Evolutionary conservation across 345 rosid species (phyloP), one percentile per base, ranked within the genome.

Genomic region (Dovyalis caffra): DNA sequence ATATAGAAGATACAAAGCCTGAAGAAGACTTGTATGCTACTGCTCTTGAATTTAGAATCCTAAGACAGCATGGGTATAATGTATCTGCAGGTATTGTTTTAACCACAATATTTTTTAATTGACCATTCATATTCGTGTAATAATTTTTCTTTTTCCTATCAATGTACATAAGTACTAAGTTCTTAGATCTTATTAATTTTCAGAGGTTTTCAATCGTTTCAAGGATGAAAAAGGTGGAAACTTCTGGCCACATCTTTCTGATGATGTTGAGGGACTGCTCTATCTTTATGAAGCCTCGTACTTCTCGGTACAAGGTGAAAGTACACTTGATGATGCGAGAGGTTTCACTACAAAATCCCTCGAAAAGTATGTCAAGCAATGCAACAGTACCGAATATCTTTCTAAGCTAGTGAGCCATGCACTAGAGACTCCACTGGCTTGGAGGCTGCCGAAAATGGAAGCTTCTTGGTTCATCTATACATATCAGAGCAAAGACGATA

Each of bases 201-300:
- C 76, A 82, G 82, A 81, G 38, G 72, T 79, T 33, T 82, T 82
- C 37, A 47, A 61, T 26, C 14, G 18, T 33, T 74, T 76, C 69
- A 66, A 66, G 73, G 83, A 78, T 34, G 71, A 82, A 9, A 0
- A 3, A 0, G 74, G n/a, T n/a, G n/a, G 56, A 8, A 66, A 73
- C 32, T 64, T 76, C 10, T 82, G 60, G 38, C 63, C 74, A 72
- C 10, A 58, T 28, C 62, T 70, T 31, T 23, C 38, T 29, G 72
- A 78, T 47, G 86, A 83, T 63, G 68, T 38, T 32, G 53, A 71
- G 62, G 74, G 81, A 73, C 11, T 79, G 73, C 81, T 86, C 25
- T 64, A 72, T 45, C 31, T 83, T 37, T 86, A 83, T 29, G 85
- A 84, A 74, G 86, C 83, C 47, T 83, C 86, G 12, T 76, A 65